A percentile compares a stretch with the other conserved stretches of the same genome.
Conservation (phyloP, 2,329 filamentous ascomycete genomes). For the Trichoderma koningii region DNA sequence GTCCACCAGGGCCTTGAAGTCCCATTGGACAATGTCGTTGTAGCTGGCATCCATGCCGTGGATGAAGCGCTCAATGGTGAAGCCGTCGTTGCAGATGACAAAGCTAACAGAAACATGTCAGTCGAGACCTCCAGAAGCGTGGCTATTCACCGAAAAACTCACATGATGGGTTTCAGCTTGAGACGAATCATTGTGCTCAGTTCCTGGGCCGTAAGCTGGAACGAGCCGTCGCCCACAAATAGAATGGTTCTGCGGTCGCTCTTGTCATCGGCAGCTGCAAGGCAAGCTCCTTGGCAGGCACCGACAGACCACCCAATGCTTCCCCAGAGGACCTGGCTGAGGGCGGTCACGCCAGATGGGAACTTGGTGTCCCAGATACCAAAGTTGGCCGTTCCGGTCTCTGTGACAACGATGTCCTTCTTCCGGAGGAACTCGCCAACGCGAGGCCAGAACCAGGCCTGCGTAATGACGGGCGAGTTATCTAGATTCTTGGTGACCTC, state of each 20-base stretch:
- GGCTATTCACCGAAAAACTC: conserved; percentile 39
- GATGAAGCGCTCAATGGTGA: conserved; percentile 86
- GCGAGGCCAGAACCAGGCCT: conserved; percentile 76
- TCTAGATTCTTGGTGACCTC: conserved; percentile 48
- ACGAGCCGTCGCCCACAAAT: conserved; percentile 85
- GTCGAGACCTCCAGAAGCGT: too few relatives aligned
- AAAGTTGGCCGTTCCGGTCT: conserved; percentile 86
- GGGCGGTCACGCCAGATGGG: conserved; percentile 72
- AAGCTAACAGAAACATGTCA: conserved; percentile 54
- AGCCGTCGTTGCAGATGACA: conserved; percentile 84
- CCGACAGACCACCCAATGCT: conserved; percentile 64
- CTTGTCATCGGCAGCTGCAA: conserved; percentile 69
- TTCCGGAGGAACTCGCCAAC: conserved; percentile 71
- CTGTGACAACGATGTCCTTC: conserved; percentile 78
- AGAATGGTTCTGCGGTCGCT: conserved; percentile 69
- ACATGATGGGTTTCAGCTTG: conserved; percentile 74
- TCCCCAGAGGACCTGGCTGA: conserved; percentile 78
- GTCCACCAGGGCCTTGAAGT: conserved; percentile 66
- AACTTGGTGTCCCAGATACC: conserved; percentile 86
- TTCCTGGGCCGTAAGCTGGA: conserved; percentile 84
- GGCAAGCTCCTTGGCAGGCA: conserved; percentile 64
- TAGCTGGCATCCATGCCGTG: conserved; percentile 79
- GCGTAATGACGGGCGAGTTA: conserved; percentile 56
- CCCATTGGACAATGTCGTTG: conserved; percentile 79
- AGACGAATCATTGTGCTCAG: conserved; percentile 80